Percentiles rank a stretch among this genome's conserved stretches.
These are phyloP conservation scores for Thermoascus crustaceus DNA, from an alignment of 2,329 filamentous ascomycete species.

Conservation along the genomic window DNA sequence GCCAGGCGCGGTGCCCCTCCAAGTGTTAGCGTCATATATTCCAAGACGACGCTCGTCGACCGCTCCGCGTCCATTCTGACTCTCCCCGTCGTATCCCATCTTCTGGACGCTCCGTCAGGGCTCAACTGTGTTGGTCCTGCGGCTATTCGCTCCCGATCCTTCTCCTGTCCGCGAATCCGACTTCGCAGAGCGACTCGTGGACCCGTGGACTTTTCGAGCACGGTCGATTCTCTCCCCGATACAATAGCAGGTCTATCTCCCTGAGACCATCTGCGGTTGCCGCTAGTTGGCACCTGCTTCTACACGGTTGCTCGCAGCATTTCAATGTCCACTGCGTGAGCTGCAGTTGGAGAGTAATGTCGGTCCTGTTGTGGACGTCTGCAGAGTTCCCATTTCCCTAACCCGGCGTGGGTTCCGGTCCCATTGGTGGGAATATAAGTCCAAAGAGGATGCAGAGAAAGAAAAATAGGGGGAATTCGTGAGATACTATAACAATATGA, in stretches of 20 bases:
- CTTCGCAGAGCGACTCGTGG: not conserved
- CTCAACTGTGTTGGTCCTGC: not conserved
- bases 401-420: not conserved
- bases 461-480: constrained; percentile 6
- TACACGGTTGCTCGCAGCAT: constrained; percentile 17
- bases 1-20: not conserved
- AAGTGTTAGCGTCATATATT: constrained; percentile 1
- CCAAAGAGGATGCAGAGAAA: not conserved
- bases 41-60: not conserved
- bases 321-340: constrained; percentile 11
- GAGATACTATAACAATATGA: constrained; percentile 3
- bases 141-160: not conserved
- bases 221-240: constrained; percentile 15
- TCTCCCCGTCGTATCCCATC: too few species aligned
- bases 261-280: constrained; percentile 7
- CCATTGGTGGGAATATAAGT: not conserved
- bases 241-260: constrained; percentile 26
- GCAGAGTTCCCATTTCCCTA: constrained; percentile 12
- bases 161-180: too few species aligned
- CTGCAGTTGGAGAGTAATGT: constrained; percentile 23
- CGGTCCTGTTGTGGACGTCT: constrained; percentile 18
- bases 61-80: not conserved
- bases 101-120: too few species aligned
- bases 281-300: constrained; percentile 19
- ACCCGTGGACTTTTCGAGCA: not conserved